phyloP scores from a whole-genome alignment of 495 filamentous ascomycete genomes.

The Geoglossum glabrum region DNA sequence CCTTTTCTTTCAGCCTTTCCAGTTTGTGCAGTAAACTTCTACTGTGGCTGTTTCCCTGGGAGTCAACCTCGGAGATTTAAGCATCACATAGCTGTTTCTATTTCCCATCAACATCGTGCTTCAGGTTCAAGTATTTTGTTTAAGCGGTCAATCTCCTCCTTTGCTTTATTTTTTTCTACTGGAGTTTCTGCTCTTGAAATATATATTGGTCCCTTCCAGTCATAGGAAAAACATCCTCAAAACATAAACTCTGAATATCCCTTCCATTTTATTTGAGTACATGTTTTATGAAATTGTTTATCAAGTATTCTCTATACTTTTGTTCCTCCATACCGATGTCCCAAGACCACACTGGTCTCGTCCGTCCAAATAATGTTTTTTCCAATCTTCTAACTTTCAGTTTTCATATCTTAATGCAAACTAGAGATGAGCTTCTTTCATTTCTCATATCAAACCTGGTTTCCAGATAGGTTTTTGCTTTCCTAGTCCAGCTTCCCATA shows the following conservation, averaged over 20 bases:
- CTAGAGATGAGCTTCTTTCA: not conserved
- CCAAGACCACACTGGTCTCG: not conserved
- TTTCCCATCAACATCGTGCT: not conserved
- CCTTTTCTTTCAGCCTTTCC: not conserved
- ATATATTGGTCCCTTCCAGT: too few species aligned
- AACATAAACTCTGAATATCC: too few species aligned
- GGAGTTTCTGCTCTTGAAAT: too few species aligned
- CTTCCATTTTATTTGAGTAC: not conserved
- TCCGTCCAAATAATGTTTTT: constrained; percentile 4
- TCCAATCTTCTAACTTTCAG: not conserved
- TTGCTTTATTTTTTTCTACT: not conserved
- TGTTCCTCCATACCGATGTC: not conserved
- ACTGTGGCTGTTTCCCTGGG: not conserved
- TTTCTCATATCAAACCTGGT: not conserved
- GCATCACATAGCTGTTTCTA: not conserved
- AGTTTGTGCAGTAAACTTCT: not conserved
- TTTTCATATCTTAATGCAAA: not conserved
- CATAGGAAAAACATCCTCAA: too few species aligned
- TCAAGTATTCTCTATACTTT: not conserved
- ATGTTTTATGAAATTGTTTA: not conserved
- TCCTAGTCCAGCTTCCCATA: not conserved
- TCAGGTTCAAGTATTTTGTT: not conserved
- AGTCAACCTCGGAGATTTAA: not conserved
- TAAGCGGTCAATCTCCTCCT: not conserved
- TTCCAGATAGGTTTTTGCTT: not conserved